Conservation (phyloP, 2,329 filamentous ascomycete species). For the Tympanopsis confertula region DNA sequence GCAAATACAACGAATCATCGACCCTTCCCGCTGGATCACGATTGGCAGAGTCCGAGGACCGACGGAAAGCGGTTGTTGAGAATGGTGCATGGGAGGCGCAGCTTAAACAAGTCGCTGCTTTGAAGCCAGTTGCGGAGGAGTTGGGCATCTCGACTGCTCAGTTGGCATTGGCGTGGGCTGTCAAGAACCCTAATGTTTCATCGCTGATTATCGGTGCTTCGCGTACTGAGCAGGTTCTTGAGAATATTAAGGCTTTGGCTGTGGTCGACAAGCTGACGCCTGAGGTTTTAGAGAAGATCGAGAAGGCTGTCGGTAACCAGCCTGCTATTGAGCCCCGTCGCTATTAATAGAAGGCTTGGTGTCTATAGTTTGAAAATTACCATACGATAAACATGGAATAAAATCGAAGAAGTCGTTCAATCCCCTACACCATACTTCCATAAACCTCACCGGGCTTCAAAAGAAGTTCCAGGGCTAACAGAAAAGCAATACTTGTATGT, state of each 20-base stretch:
- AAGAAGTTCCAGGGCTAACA: too few relatives aligned
- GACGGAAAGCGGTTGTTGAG: constrained; percentile 38
- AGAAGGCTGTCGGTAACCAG: constrained; percentile 25
- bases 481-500: too few relatives aligned
- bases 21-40: constrained; percentile 40
- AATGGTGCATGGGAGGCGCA: constrained; percentile 42
- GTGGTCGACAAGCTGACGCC: constrained; percentile 34
- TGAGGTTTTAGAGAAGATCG: constrained; percentile 37
- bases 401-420: too few relatives aligned
- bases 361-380: background rate
- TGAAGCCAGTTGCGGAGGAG: constrained; percentile 41
- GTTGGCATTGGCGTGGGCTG: constrained; percentile 38
- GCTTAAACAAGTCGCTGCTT: constrained; percentile 29
- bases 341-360: constrained; percentile 7
- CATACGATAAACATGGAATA: too few relatives aligned
- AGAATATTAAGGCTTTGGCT: constrained; percentile 34
- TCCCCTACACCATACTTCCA: too few relatives aligned
- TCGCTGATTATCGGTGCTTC: constrained; percentile 41
- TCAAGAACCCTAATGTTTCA: constrained; percentile 41
- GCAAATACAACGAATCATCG: constrained; percentile 51
- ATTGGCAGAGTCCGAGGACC: constrained; percentile 43
- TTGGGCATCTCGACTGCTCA: constrained; percentile 39
- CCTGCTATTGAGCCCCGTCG: constrained; percentile 13
- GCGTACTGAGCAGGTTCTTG: constrained; percentile 35
- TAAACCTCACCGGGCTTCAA: too few relatives aligned